Conservation (phyloP, 1,284 basidiomycete species). For the Pulveroboletus sp. region DNA sequence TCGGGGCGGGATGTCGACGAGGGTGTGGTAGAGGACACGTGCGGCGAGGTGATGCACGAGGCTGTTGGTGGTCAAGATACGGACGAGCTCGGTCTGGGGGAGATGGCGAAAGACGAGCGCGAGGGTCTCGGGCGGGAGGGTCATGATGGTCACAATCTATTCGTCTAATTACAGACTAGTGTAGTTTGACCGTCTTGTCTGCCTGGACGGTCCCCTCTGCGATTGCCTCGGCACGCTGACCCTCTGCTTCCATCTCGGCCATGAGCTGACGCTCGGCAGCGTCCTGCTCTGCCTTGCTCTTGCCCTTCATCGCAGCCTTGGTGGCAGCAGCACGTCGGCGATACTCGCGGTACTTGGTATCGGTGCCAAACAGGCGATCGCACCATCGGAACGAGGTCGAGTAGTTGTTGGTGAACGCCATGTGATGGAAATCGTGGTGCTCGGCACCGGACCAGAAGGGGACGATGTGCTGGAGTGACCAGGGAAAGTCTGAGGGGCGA, state of each 20-base stretch:
- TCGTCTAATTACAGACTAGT: conserved; percentile 11
- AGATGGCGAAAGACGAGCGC: conserved; percentile 42
- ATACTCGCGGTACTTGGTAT: conserved; percentile 81
- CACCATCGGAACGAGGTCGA: conserved; percentile 93
- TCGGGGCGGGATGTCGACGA: conserved; percentile 34
- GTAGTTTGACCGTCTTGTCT: conserved; percentile 24
- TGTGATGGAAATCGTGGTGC: conserved; percentile 96
- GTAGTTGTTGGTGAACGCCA: conserved; percentile 89
- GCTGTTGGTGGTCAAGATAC: conserved; percentile 33
- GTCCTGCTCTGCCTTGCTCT: conserved; percentile 48
- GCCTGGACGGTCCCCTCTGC: conserved; percentile 25
- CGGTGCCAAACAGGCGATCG: conserved; percentile 84
- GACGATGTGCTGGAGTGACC: conserved; percentile 92
- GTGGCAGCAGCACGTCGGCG: conserved; percentile 53
- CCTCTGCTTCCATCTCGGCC: conserved; percentile 67
- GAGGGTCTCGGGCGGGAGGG: conserved; percentile 46
- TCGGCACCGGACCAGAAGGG: conserved; percentile 99
- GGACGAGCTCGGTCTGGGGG: conserved; percentile 24
- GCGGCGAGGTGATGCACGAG: conserved; percentile 38
- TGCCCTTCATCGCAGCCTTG: conserved; percentile 52
- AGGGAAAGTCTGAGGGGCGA: conserved; percentile 84
- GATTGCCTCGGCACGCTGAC: conserved; percentile 64
- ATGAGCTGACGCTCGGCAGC: conserved; percentile 57
- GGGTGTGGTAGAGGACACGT: conserved; percentile 45
- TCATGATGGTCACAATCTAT: too few species aligned